Base-by-base conservation (phyloP, 768 basidiomycete genomes). In the Trametes maxima region DNA sequence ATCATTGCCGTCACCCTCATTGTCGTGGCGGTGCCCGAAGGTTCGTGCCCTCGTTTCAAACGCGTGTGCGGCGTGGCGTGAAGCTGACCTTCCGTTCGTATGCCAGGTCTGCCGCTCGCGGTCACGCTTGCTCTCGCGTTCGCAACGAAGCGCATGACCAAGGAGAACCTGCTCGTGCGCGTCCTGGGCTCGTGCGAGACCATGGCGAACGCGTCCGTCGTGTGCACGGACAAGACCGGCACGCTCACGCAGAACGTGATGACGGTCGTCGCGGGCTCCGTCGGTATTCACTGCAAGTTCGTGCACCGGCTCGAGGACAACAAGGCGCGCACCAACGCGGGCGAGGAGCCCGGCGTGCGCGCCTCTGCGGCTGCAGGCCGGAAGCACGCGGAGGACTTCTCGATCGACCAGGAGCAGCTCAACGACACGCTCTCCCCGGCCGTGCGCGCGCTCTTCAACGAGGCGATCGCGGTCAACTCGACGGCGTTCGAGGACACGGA, bases 121-220 rank as follows among this genome's bases (percentile, higher is more conserved):
- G 96, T 98, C 51, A 98, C 96, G 0, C 85, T 99, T 48, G 97
- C 97, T 0, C 80, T 99, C 35, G 93, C 97, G 0, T 99, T 98
- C 70, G 97, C 96, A 0, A 99, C 97, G 48, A 95, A 92, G 69
- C 89, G 96, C n/a, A 98, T 98, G 97, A 92, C 95, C 10, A 84
- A 88, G 69, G 91, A 95, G 75, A 97, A 97, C 54, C 80, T 98
- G 0, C 85, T 99, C 44, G 97, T 98, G 33, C 94, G 96, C 56
- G 92, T 98, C 5, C 85, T 99, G 36, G 92, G 92, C 7, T 95
- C 95, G 13, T 98, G 96, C 75, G 97, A 99, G 77, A 98, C 94
- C 0, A 98, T 98, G 96, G 96, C 92, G 21, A 98, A 98, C 68
- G 92, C 96, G 5, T 95, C 91, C 21, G 95, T 98, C 60, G 85